Base-by-base conservation (phyloP, 176 grass and related monocot species). In the Paspalum notatum region DNA sequence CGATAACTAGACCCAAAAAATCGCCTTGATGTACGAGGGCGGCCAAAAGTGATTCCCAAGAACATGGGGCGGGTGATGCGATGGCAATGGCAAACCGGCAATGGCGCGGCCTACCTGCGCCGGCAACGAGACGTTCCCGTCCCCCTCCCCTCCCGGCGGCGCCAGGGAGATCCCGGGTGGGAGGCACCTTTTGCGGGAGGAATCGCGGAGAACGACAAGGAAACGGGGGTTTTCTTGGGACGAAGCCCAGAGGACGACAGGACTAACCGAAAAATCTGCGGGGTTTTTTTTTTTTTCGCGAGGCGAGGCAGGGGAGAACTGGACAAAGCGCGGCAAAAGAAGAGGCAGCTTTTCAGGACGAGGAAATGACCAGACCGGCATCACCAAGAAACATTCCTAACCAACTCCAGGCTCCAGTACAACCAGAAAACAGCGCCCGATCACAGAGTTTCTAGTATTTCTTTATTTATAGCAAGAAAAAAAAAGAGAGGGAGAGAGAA, bases 321-420 rank as follows among this genome's bases (percentile, higher is more conserved):
- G 43, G 46, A 72, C 63, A 86, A 86, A 52, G 56, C 32, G 32
- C 32, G 32, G 70, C 76, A 74, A 21, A 75, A 80, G 62, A 80
- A 61, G 79, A 84, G 68, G 71, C 82, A 85, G 87, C 62, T 85
- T 89, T 89, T 80, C 60, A 85, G 87, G 87, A 56, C 76, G 68
- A 80, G 71, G 63, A 70, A 85, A 80, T 44, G 82, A 84, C 82
- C 76, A 39, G 68, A 80, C 81, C 76, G 80, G 40, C 75, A 59
- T 41, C 81, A 53, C 16, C 76, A 53, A 66, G 20, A 77, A 68
- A 84, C 81, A 84, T 84, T 88, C 68, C 62, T 39, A 84, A 47
- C 45, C 38, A 80, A 80, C 70, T 75, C 63, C 62, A 18, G n/a
- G 50, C 62, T 38, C 83, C 6, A 71, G 26, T 42, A 18, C 48